phyloP scores from a whole-genome alignment of 176 grass and related monocot genomes.

The Hordeum marinum region DNA sequence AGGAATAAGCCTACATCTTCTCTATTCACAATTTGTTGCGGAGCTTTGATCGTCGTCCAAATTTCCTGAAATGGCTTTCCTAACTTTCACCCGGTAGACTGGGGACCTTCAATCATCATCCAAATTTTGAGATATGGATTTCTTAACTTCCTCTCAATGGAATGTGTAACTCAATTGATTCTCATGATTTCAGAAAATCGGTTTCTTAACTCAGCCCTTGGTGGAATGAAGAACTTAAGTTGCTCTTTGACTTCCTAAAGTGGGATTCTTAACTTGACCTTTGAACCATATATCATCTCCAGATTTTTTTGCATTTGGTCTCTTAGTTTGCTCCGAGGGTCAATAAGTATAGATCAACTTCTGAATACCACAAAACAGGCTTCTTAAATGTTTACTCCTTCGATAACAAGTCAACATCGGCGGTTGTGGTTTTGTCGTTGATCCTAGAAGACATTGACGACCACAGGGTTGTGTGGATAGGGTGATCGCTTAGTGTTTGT shows the following conservation, averaged over 20 bases:
- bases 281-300: slow-evolving; percentile 16
- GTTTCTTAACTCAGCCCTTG: neutral
- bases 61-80: slow-evolving; percentile 34
- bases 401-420: too few relatives aligned
- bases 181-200: slow-evolving; percentile 9
- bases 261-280: slow-evolving; percentile 22
- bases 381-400: slow-evolving; percentile 23
- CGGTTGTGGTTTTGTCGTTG: too few relatives aligned
- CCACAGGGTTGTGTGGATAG: too few relatives aligned
- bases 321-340: slow-evolving; percentile 29
- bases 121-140: slow-evolving; percentile 26
- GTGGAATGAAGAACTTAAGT: neutral
- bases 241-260: neutral
- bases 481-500: too few relatives aligned
- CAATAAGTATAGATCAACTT: slow-evolving; percentile 30
- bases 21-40: slow-evolving; percentile 2
- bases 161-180: slow-evolving; percentile 21
- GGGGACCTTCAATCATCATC: slow-evolving; percentile 32
- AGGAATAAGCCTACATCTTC: slow-evolving; percentile 13
- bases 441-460: too few relatives aligned
- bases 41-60: slow-evolving; percentile 22
- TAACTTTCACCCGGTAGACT: slow-evolving; percentile 23
- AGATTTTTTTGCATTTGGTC: slow-evolving; percentile 16
- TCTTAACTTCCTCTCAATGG: slow-evolving; percentile 33
- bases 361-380: slow-evolving; percentile 26